phyloP scores from a whole-genome alignment of 495 filamentous ascomycete species.

The Penicillium dipodomyicola region DNA sequence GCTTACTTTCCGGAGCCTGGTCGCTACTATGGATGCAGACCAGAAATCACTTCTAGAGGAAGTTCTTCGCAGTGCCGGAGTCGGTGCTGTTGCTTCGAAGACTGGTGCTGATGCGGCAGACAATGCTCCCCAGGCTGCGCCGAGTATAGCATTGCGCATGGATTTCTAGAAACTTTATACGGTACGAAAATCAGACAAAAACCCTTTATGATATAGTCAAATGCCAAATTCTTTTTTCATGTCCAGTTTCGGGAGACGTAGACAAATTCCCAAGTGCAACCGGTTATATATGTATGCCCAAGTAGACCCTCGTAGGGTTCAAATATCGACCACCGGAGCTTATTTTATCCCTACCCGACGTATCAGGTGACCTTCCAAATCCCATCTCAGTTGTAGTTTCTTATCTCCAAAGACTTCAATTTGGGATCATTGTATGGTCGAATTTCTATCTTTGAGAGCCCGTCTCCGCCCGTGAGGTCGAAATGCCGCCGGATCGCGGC shows the following conservation, averaged over 20 bases:
- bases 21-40: constrained; percentile 65
- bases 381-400: not conserved
- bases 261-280: not conserved
- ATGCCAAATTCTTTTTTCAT: not conserved
- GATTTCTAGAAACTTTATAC: constrained; percentile 58
- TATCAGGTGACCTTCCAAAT: not conserved
- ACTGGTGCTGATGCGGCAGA: constrained; percentile 25
- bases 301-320: not conserved
- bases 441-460: not conserved
- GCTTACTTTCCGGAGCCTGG: constrained; percentile 67
- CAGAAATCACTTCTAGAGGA: constrained; percentile 80
- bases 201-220: constrained; percentile 1
- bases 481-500: constrained; percentile 45
- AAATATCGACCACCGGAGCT: not conserved
- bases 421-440: not conserved
- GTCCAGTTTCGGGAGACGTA: not conserved
- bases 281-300: not conserved
- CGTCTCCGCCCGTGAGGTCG: not conserved
- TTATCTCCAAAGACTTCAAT: not conserved
- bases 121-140: constrained; percentile 54
- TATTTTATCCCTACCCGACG: not conserved
- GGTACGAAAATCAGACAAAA: not conserved
- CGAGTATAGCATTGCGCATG: constrained; percentile 93
- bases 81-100: constrained; percentile 31
- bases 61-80: constrained; percentile 63